A percentile compares a stretch with the other conserved stretches of the same genome.
phyloP scores from a whole-genome alignment of 345 rosid species.

The Boechera retrofracta region DNA sequence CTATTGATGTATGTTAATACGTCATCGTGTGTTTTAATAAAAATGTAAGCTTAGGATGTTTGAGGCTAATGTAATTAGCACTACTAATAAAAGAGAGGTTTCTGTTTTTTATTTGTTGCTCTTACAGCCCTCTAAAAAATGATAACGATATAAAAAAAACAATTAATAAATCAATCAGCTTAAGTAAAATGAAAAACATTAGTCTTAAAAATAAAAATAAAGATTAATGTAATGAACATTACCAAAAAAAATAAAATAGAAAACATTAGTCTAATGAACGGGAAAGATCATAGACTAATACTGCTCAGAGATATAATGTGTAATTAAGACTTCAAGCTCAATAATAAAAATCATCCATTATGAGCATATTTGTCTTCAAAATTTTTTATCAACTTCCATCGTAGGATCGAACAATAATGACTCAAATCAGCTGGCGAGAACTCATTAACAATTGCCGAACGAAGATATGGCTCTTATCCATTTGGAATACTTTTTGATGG shows the following conservation, averaged over 20 bases:
- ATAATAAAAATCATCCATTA: not conserved
- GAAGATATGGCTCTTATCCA: not conserved
- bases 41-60: slow-evolving; percentile 16
- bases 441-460: not conserved
- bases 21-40: slow-evolving; percentile 12
- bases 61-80: slow-evolving; percentile 33
- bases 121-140: not conserved
- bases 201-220: not conserved
- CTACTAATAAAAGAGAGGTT: slow-evolving; percentile 24
- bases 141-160: not conserved
- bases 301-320: not conserved
- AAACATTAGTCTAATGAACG: not conserved
- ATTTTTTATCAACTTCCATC: not conserved
- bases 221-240: too few relatives aligned
- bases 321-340: not conserved
- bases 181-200: not conserved
- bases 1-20: slow-evolving; percentile 27
- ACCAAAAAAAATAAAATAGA: not conserved
- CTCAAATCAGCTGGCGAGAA: not conserved
- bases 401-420: not conserved
- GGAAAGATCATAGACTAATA: not conserved
- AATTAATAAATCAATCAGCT: not conserved
- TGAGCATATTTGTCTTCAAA: not conserved
- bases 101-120: not conserved
- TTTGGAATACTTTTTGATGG: not conserved